These are phyloP conservation scores for Diaporthe vexans DNA, from an alignment of 2,329 filamentous ascomycete genomes.

Conservation along the genomic window DNA sequence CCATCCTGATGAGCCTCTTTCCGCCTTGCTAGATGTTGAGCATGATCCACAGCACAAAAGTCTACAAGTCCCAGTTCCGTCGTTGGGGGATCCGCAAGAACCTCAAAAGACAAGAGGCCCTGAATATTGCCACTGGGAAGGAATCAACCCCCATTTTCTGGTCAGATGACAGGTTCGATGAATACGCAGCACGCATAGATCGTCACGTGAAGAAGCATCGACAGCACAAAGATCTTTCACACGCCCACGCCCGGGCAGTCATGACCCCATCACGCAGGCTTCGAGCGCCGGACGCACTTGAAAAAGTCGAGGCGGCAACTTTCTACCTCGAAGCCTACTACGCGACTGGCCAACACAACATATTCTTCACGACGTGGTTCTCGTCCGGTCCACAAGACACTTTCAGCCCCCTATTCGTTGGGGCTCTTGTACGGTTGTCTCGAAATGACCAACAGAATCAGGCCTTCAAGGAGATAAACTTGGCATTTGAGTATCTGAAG, in stretches of 20 bases:
- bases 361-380: not conserved
- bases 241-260: not conserved
- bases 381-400: not conserved
- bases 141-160: not conserved
- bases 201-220: constrained; percentile 15
- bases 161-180: not conserved
- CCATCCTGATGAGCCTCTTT: not conserved
- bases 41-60: constrained; percentile 10
- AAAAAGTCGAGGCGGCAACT: constrained; percentile 8
- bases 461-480: constrained; percentile 20
- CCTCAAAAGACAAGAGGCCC: constrained; percentile 28
- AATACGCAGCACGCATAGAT: constrained; percentile 24
- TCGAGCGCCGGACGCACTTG: constrained; percentile 21
- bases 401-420: constrained; percentile 18
- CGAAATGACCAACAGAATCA: constrained; percentile 1
- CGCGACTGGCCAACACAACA: not conserved
- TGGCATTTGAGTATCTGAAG: constrained; percentile 29
- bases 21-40: not conserved
- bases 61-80: constrained; percentile 32
- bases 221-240: not conserved
- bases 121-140: not conserved
- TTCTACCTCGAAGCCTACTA: constrained; percentile 7
- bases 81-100: constrained; percentile 35
- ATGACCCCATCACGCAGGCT: not conserved
- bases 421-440: constrained; percentile 28